Base-by-base conservation (phyloP, 2,329 filamentous ascomycete genomes). In the Penicillium expansum region DNA sequence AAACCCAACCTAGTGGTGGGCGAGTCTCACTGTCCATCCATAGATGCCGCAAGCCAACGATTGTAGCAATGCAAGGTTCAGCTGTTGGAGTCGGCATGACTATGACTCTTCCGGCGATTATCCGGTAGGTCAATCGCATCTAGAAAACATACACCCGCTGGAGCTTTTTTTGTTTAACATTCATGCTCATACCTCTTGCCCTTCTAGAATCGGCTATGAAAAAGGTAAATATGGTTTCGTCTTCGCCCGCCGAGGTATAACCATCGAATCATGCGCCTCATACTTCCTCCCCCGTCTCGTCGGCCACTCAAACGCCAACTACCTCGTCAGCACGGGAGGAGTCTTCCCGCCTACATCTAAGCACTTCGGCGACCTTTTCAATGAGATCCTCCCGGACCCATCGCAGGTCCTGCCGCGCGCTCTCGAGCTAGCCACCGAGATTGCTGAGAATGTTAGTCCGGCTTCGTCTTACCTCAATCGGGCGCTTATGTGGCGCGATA, bases 281-380 rank as follows among this genome's bases (percentile, higher is more conserved):
- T 92, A 83, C 72, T 92, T 90, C 77, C 78, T 92, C 35, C 88
- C 89, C 2, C 82, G 86, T 0, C 77, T 91, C 27, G 81, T 91
- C 58, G 89, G 89, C 1, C 63, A 67, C 52, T 67, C 67, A 16
- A 68, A 67, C 8, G 69, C 70, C 22, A 69, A 65, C 42, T 72
- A 72, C 29, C 69, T 72, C 27, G 56, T 84, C 42, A 89, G 88
- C 4, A 91, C 88, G 0, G 89, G 88, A 0, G 75, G 75, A 2
- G 85, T 85, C 0, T 88, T 79, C 76, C 38, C 71, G 64, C 63
- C 74, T 56, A 55, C 76, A 86, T 52, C 80, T 85, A 55, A 68
- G 44, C 66, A 70, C 32, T 71, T 79, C 77, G 49, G 82, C 77
- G 64, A 67, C 10, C 75, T 92, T 13, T 92, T 92, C 72, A 85